phyloP scores from a whole-genome alignment of 352 stramenopile species.

The Pythium coloratum region DNA sequence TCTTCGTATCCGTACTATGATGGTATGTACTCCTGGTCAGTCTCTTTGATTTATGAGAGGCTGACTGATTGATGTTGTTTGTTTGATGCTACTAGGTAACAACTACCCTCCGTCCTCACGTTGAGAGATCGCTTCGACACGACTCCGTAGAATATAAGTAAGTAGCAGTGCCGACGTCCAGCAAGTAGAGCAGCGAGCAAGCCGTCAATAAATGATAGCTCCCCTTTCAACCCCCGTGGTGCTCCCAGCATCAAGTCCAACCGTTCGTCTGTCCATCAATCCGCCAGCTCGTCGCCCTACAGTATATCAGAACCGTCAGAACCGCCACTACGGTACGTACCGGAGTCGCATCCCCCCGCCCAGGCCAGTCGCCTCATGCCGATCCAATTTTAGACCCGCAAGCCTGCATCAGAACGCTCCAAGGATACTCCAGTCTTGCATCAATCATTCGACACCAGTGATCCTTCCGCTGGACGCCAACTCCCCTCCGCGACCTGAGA shows the following conservation, averaged over 20 bases:
- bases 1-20: conserved; percentile 16
- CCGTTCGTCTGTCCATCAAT: too few relatives aligned
- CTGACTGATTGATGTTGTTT: background rate
- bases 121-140: background rate
- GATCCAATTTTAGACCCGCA: background rate
- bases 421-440: background rate
- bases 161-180: conserved; percentile 18
- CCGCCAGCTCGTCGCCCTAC: too few relatives aligned
- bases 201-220: background rate
- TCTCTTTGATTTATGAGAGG: too few relatives aligned
- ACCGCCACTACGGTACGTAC: too few relatives aligned
- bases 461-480: background rate
- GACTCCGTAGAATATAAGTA: conserved; percentile 1
- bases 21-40: background rate
- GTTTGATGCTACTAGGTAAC: background rate
- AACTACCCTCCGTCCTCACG: conserved; percentile 25
- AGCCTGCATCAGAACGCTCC: background rate
- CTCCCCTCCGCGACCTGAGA: background rate
- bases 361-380: too few relatives aligned
- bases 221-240: background rate
- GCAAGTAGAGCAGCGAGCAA: background rate
- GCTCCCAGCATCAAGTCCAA: background rate
- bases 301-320: too few relatives aligned
- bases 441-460: background rate
- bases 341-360: too few relatives aligned